Evolutionary conservation across 1,139 yeast species (phyloP), one percentile per base, ranked within the genome.

Genomic region (Blastobotrys capitulatus): DNA sequence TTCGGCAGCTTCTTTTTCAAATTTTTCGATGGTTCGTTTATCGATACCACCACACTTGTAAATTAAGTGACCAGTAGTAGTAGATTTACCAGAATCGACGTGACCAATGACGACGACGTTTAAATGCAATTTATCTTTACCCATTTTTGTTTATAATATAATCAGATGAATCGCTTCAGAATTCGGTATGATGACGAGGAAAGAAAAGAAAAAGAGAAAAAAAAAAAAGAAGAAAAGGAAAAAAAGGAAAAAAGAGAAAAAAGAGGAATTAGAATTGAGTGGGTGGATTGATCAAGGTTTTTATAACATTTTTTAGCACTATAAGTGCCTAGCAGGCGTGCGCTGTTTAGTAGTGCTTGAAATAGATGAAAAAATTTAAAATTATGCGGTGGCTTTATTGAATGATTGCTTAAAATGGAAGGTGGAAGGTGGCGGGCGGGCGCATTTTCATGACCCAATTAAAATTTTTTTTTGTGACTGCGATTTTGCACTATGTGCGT

Each of bases 21-120:
- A 88, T 86, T 88, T 88, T 81, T 89, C 96, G 72, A 89, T 89
- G 74, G 96, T 89, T 83, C 96, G 86, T 87, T 89, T 88, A 81
- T 88, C 94, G 66, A 83, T 83, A 83, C 89, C 83, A 75, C 83
- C 83, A 71, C 82, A 83, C 94, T 90, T 90, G 95, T 76, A 90
- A 74, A 90, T 90, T 80, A 90, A 86, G 84, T 89, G 96, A 78
- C 96, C 97, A 74, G 97, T 89, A 77, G 96, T 87, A 73, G 96
- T 88, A 63, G 96, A 88, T 79, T 88, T 88, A 80, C 96, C 96
- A 67, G 96, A 88, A 80, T 88, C 96, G 96, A 88, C 96, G 94
- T 89, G 97, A 78, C 97, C 97, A 76, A 90, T 90, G 75, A 90
- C 97, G 77, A 90, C 97, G 79, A 90, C 92, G 95, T 90, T 90